Evolutionary conservation across 2,329 filamentous ascomycete species (phyloP).

Genomic region (Aspergillus pseudonomiae): DNA sequence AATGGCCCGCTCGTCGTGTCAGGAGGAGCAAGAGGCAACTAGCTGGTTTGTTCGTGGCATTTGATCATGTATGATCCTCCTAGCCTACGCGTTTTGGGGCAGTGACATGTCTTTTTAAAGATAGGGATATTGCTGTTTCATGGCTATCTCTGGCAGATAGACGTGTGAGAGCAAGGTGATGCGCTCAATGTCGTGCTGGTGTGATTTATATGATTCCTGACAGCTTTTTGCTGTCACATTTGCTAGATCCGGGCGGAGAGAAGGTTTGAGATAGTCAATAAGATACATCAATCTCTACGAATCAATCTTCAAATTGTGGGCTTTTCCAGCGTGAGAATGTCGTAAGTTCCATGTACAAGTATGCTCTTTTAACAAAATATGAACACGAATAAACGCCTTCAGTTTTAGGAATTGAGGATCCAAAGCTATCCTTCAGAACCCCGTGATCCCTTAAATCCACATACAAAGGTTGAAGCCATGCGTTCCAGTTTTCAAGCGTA

Average conservation of each 20-base stretch:
- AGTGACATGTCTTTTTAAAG: background rate
- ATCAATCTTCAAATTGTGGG: background rate
- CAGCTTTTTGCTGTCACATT: background rate
- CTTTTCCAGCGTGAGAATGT: background rate
- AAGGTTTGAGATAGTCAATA: background rate
- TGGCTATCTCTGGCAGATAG: conserved; percentile 14
- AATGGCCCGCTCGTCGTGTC: conserved; percentile 45
- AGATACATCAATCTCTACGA: background rate
- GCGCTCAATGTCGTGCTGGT: background rate
- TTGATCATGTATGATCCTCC: conserved; percentile 3
- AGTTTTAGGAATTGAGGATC: background rate
- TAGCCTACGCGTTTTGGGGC: background rate
- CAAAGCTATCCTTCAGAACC: background rate
- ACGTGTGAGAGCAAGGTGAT: background rate
- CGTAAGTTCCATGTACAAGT: background rate
- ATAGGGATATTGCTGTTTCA: background rate
- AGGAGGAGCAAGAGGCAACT: conserved; percentile 36
- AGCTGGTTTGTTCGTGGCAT: conserved; percentile 6
- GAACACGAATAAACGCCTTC: background rate
- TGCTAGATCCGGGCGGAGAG: conserved; percentile 2
- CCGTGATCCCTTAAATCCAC: background rate
- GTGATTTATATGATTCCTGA: background rate
- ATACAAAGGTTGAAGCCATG: background rate
- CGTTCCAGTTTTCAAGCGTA: background rate
- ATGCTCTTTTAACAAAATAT: background rate